These are phyloP conservation scores for Annulohypoxylon maeteangense DNA, from an alignment of 495 filamentous ascomycete genomes.

Conservation along the genomic window DNA sequence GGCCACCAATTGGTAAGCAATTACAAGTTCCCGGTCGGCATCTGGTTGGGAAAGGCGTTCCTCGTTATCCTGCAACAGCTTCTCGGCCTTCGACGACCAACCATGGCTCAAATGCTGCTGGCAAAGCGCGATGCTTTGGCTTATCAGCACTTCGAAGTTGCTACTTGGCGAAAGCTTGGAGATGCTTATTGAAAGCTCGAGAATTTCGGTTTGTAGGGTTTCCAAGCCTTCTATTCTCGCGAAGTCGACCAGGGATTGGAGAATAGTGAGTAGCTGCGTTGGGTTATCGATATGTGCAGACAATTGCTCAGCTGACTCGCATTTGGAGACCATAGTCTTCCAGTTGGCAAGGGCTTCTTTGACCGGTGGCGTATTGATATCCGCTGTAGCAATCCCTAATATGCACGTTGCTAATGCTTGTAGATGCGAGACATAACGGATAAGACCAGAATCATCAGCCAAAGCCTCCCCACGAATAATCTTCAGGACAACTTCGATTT, in stretches of 20 bases:
- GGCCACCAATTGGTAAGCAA: slow-evolving; percentile 72
- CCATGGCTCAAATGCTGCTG: slow-evolving; percentile 81
- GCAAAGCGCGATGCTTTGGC: slow-evolving; percentile 69
- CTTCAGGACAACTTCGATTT: slow-evolving; percentile 53
- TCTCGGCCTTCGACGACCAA: slow-evolving; percentile 76
- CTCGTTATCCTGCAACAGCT: slow-evolving; percentile 69
- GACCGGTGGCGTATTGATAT: slow-evolving; percentile 60
- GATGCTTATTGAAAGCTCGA: slow-evolving; percentile 62
- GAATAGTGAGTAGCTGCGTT: slow-evolving; percentile 66
- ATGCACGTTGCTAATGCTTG: slow-evolving; percentile 64
- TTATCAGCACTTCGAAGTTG: slow-evolving; percentile 65
- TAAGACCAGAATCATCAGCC: slow-evolving; percentile 65
- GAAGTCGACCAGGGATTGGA: slow-evolving; percentile 79
- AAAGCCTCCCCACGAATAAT: slow-evolving; percentile 48
- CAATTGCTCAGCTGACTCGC: slow-evolving; percentile 62
- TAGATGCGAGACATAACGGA: slow-evolving; percentile 66
- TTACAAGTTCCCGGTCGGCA: slow-evolving; percentile 50
- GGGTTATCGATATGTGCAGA: slow-evolving; percentile 69
- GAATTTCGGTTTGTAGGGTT: slow-evolving; percentile 54
- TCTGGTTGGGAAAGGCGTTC: slow-evolving; percentile 43
- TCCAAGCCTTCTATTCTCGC: slow-evolving; percentile 76
- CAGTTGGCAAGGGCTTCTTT: slow-evolving; percentile 61
- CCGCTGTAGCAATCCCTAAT: slow-evolving; percentile 63
- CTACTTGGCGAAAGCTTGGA: slow-evolving; percentile 64
- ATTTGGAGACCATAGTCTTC: slow-evolving; percentile 62